Evolutionary conservation across 352 stramenopile species (phyloP), one percentile per base, ranked within the genome.

Genomic region (Phytophthora gonapodyides): DNA sequence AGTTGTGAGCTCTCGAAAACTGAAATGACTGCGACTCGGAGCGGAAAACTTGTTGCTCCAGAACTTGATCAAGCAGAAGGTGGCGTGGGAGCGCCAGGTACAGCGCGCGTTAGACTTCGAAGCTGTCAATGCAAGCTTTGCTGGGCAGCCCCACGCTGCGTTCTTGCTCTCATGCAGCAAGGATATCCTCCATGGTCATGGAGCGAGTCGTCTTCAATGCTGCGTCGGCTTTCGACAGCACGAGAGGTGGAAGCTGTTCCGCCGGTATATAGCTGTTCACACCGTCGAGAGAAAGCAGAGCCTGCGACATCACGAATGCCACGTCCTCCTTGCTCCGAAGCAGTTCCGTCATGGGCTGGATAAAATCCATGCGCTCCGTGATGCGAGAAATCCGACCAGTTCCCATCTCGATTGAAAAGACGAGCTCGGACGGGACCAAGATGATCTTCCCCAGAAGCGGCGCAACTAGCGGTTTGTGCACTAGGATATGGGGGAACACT

Each of bases 41-140:
- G 73, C 69, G 16, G 73, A 81, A 51, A 81, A 81, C 19, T 21
- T 81, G 21, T 47, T 62, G 13, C 36, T 81, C 6, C 58, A 71
- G 43, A 52, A 46, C 0, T 44, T 52, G 35, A 51, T 81, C 31
- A 59, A 78, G 38, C 49, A 71, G 7, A 68, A 76, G 21, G 40
- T 54, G 19, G 36, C 38, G 11, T 78, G 66, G 70, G 51, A 57
- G 30, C 63, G 45, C 3, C 58, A 75, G 12, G 16, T 81, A 12
- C 61, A 70, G 27, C 56, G 68, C n/a, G 63, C 69, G 16, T 17
- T 78, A 13, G 70, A 81, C 42, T 73, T 70, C 7, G 57, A 66
- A 16, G 36, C 56, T 3, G 55, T 57, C 37, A 34, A 6, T 13
- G 3, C 49, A 40, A 7, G 16, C 42, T n/a, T n/a, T n/a, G n/a